Base-by-base conservation (phyloP, 352 stramenopile species). In the Chrysophaeum taylorii region DNA sequence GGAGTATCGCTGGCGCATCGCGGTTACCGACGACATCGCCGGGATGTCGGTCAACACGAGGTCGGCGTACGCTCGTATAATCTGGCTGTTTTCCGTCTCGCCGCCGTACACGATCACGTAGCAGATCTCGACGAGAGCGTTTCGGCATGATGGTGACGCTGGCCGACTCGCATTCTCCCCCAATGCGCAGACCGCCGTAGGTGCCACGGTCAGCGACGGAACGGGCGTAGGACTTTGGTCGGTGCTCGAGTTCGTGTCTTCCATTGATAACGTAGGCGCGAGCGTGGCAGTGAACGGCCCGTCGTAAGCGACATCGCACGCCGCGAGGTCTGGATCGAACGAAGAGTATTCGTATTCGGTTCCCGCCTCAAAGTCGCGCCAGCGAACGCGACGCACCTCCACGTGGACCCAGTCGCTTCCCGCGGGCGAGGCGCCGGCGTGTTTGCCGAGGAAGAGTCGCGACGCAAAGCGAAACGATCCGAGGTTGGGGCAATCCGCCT, bases 21-120 rank as follows among this genome's bases (percentile, higher is more conserved):
- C 45, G 33, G 15, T 52, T 9, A 45, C 38, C n/a, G 43, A n/a
- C n/a, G n/a, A n/a, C n/a, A n/a, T 70, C 35, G 63, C 31, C 23
- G 68, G 62, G 27, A 79, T 45, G 53, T 78, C 70, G 1, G 67
- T 77, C 36, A 79, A 29, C 18, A 69, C 50, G 23, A 79, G 7
- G 16, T 60, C 66, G 15, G 70, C 75, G 52, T 38, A 41, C 9
- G 70, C 72, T 0, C 14, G 25, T 14, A 72, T 57, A 18, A 79
- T 71, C 25, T 62, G 70, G n/a, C 70, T 67, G n/a, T n/a, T n/a
- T n/a, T n/a, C n/a, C n/a, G n/a, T n/a, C 43, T 42, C 60, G 9
- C 53, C 57, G 67, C 74, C 68, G 68, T 79, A 75, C 7, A 54
- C 39, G 42, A 79, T n/a, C 50, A 54, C 4, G 41, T 70, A 70